Base-by-base conservation (phyloP, 2,329 filamentous ascomycete genomes). In the Ceratocystis eucalypticola region DNA sequence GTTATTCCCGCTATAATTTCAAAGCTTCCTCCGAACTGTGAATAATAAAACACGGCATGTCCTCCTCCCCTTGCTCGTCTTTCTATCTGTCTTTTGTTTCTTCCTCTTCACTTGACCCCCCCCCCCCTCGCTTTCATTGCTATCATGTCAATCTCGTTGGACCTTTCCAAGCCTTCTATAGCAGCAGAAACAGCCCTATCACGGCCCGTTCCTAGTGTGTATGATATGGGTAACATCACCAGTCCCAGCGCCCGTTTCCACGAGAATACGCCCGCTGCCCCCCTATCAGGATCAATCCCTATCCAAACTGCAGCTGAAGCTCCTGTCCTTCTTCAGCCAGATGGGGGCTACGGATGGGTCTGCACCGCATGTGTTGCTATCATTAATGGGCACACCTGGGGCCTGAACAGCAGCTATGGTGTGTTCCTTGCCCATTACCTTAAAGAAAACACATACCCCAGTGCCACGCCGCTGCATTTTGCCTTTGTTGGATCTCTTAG, bases 381-480 rank as follows among this genome's bases (percentile, higher is more conserved):
- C 69, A 80, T 88, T 67, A 88, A 88, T 72, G 83, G 80, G 6
- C 87, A 90, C 72, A 89, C 87, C 0, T 91, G 88, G 88, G 88
- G 88, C 6, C 76, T 91, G 68, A 91, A 90, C 73, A 75, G 74
- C 41, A 75, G 71, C 67, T 76, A 76, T 59, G 73, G 74, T 50
- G 80, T 84, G 45, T 85, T 84, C 70, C 76, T 84, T 3, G 82
- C 82, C 3, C 78, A 83, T 70, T 84, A 83, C 68, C 76, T 84
- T 17, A 77, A 80, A 20, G 81, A 81, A 62, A 77, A 84, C 64
- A 78, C 80, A 25, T 91, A 88, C 69, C 80, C 84, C 0, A 83
- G 82, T 15, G 82, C 87, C 1, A 84, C 82, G 0, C 76, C 82
- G 1, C 80, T 92, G 1, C 80, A 85, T 5, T 92, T 87, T 74